Base-by-base conservation (phyloP, 257 asterid species). In the Fraxinus anomala region DNA sequence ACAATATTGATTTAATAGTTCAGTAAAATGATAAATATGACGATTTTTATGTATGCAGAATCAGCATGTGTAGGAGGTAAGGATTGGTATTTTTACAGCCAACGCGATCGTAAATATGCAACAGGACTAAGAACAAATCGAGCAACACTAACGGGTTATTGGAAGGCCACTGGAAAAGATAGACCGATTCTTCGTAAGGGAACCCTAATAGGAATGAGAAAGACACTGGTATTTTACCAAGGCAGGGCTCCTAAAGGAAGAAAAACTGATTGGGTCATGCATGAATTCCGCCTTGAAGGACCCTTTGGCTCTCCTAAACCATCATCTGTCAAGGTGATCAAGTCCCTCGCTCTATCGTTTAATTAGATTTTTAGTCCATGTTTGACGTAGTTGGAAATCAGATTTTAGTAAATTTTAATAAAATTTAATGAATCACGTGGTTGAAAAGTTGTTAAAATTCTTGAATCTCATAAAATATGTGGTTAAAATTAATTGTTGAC, bases 141-240 rank as follows among this genome's bases (percentile, higher is more conserved):
- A 68, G 98, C 98, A 21, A 94, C 98, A 0, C 61, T 79, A 13
- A 88, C 97, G 0, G 98, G 98, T 36, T 94, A 94, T 19, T 94
- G 98, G 98, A 94, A 94, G 73, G 98, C 98, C 30, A 94, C 98
- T 0, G 98, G 98, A 30, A 94, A 94, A 77, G 98, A 94, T 70
- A 88, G 94, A 39, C 65, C 89, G 14, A 68, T 92, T 4, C 5
- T 76, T 42, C 85, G 88, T 17, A 89, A 85, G 68, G 96, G 89
- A 17, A 79, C 80, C 72, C 91, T 91, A 0, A 88, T 94, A 0
- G 98, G 98, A 31, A 92, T 92, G 98, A 83, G 98, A 39, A 94
- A 94, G 82, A 94, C 98, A 1, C 79, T 94, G 14, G 98, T 94
- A 19, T 94, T 94, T 83, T 92, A 94, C 33, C 85, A 87, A 86